Evolutionary conservation across 768 basidiomycete genomes (phyloP).

Genomic region (Termitomyces heimii): DNA sequence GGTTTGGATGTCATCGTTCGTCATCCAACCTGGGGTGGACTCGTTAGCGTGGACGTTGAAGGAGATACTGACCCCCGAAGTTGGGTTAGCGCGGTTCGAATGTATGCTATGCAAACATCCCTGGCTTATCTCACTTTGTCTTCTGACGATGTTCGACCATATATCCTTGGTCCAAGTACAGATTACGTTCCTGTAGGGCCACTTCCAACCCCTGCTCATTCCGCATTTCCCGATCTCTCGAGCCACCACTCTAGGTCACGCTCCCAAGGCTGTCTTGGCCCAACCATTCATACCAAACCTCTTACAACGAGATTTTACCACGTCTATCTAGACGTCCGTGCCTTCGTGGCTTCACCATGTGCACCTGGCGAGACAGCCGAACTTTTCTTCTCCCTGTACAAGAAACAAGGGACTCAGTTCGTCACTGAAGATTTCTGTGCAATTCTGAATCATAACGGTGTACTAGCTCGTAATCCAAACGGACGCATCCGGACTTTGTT

Average conservation of each 20-base stretch:
- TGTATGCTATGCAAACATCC: slow-evolving; percentile 86
- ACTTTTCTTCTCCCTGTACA: slow-evolving; percentile 90
- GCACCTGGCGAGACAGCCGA: slow-evolving; percentile 90
- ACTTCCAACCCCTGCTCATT: slow-evolving; percentile 57
- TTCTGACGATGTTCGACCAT: slow-evolving; percentile 34
- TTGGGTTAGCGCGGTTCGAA: slow-evolving; percentile 85
- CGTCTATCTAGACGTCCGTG: slow-evolving; percentile 83
- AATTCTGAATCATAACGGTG: slow-evolving; percentile 88
- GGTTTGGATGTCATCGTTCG: slow-evolving; percentile 95
- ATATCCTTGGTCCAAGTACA: slow-evolving; percentile 33
- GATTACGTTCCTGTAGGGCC: slow-evolving; percentile 43
- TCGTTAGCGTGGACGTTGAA: slow-evolving; percentile 88
- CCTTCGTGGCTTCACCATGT: slow-evolving; percentile 89
- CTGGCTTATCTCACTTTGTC: slow-evolving; percentile 70
- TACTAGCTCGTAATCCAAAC: slow-evolving; percentile 72
- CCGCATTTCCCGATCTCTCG: slow-evolving; percentile 61
- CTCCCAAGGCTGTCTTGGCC: slow-evolving; percentile 27
- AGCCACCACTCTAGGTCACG: slow-evolving; percentile 32
- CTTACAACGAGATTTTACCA: slow-evolving; percentile 76
- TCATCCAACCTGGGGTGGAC: slow-evolving; percentile 84
- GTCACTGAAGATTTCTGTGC: slow-evolving; percentile 92
- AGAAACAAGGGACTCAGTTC: slow-evolving; percentile 76
- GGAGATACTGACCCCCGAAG: slow-evolving; percentile 74
- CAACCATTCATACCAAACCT: slow-evolving; percentile 27
- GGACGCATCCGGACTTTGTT: slow-evolving; percentile 82